Conservation (phyloP, 2,329 filamentous ascomycete genomes). For the Verruconis gallopava region DNA sequence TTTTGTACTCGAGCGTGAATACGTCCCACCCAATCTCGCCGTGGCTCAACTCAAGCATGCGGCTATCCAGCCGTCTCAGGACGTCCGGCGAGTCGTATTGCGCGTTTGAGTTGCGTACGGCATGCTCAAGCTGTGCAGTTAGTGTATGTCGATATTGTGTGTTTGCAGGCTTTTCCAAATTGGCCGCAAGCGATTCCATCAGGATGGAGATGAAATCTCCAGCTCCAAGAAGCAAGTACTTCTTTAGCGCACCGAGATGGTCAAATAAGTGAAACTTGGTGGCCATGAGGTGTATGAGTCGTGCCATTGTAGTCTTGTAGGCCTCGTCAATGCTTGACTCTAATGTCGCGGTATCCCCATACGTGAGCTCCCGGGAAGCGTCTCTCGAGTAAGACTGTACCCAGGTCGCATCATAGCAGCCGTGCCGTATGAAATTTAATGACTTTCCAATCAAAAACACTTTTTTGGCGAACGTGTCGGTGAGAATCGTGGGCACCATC, state of each 20-base stretch:
- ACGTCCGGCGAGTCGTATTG: constrained; percentile 92
- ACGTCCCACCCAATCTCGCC: constrained; percentile 99
- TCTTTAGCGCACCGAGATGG: constrained; percentile 82
- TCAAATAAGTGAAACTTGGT: constrained; percentile 91
- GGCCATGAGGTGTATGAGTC: constrained; percentile 84
- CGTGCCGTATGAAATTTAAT: constrained; percentile 93
- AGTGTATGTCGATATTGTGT: constrained; percentile 93
- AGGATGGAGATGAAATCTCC: constrained; percentile 94
- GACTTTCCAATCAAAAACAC: constrained; percentile 97
- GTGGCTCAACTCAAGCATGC: constrained; percentile 92
- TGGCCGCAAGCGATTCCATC: constrained; percentile 90
- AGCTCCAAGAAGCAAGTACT: constrained; percentile 86
- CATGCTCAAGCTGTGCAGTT: constrained; percentile 95
- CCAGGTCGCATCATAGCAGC: constrained; percentile 87
- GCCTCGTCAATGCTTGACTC: constrained; percentile 93
- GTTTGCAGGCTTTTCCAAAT: constrained; percentile 88
- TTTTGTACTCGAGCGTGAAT: constrained; percentile 97
- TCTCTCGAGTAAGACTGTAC: constrained; percentile 91
- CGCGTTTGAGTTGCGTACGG: constrained; percentile 91
- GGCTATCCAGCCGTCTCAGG: constrained; percentile 80
- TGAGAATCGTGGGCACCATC: constrained; percentile 91
- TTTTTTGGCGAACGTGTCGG: constrained; percentile 84
- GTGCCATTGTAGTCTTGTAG: constrained; percentile 95
- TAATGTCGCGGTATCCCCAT: constrained; percentile 83
- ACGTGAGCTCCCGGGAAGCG: constrained; percentile 79